These are phyloP conservation scores for Fimicolochytrium jonesii DNA, from an alignment of 192 early-diverging fungal species.

Conservation along the genomic window DNA sequence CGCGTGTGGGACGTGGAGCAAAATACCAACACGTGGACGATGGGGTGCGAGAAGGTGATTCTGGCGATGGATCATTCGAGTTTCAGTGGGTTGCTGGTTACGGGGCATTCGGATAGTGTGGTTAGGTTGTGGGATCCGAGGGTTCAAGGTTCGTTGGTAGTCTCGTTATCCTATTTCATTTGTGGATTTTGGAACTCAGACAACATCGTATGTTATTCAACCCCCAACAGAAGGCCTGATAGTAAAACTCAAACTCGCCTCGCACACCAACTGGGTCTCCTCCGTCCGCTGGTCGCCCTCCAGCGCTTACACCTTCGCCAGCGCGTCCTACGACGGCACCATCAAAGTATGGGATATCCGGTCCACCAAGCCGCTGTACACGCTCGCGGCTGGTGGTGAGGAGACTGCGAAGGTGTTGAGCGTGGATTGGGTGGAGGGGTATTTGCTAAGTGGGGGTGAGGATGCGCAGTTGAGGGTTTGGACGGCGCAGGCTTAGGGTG, in stretches of 20 bases:
- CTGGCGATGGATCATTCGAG: constrained; percentile 69
- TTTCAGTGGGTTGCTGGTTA: constrained; percentile 67
- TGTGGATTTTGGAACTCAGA: not conserved
- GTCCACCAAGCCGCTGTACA: constrained; percentile 78
- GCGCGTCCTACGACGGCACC: constrained; percentile 81
- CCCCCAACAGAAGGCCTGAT: constrained; percentile 55
- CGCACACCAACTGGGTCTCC: constrained; percentile 82
- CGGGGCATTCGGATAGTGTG: constrained; percentile 80
- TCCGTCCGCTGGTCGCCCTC: constrained; percentile 79
- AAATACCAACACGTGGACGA: constrained; percentile 68
- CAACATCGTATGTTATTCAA: not conserved
- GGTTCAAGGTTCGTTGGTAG: constrained; percentile 47
- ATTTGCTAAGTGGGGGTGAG: constrained; percentile 73
- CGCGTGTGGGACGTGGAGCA: constrained; percentile 84
- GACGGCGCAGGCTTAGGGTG: too few species aligned
- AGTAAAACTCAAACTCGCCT: constrained; percentile 71
- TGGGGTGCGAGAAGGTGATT: constrained; percentile 84
- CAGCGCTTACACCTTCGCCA: constrained; percentile 69
- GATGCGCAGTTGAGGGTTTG: constrained; percentile 60
- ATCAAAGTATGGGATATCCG: constrained; percentile 95
- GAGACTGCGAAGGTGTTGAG: constrained; percentile 61
- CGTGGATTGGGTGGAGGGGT: constrained; percentile 65
- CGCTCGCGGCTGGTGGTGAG: constrained; percentile 45
- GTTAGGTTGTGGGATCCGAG: constrained; percentile 92
- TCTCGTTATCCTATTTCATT: not conserved